Percentiles rank a stretch among this genome's conserved stretches.
Evolutionary conservation across 139 green algal genomes (phyloP).

Genomic region (Pycnococcus provasolii): DNA sequence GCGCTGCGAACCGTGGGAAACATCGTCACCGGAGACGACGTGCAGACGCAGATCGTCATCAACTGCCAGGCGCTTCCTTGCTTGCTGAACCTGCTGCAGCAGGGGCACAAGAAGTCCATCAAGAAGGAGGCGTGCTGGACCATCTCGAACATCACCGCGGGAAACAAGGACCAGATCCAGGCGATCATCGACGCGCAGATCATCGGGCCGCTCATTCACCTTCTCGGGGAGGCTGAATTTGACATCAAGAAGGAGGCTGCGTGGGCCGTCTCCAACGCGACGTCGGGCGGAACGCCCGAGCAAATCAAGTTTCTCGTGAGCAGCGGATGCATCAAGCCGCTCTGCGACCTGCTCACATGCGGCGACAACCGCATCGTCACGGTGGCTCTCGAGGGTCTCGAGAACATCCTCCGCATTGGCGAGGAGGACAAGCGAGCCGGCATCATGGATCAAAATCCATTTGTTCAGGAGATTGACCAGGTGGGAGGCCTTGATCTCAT

Average conservation of each 20-base stretch:
- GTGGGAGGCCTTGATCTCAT: conserved; percentile 97
- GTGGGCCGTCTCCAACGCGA: conserved; percentile 98
- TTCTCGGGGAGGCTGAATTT: conserved; percentile 88
- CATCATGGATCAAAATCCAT: conserved; percentile 59
- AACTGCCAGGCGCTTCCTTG: conserved; percentile 90
- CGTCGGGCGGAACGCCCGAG: conserved; percentile 71
- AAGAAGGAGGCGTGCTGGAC: conserved; percentile 99
- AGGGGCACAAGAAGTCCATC: conserved; percentile 96
- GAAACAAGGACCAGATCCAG: conserved; percentile 98
- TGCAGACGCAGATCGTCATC: conserved; percentile 92
- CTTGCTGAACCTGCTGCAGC: conserved; percentile 80
- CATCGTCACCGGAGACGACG: conserved; percentile 98
- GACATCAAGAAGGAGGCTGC: conserved; percentile 99
- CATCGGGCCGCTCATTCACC: conserved; percentile 73
- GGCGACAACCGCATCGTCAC: conserved; percentile 87
- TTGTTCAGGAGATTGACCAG: conserved; percentile 80
- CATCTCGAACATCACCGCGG: conserved; percentile 98
- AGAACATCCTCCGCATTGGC: conserved; percentile 98
- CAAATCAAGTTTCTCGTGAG: conserved; percentile 71
- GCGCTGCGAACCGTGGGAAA: conserved; percentile 96
- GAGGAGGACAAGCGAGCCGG: conserved; percentile 51
- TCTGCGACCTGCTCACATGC: conserved; percentile 89
- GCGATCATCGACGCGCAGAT: conserved; percentile 79
- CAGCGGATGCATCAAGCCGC: conserved; percentile 77
- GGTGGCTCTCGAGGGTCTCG: conserved; percentile 94